Percentiles rank a stretch among this genome's conserved stretches.
phyloP scores from a whole-genome alignment of 306 rosid species.

The Gastrolobium villosum region DNA sequence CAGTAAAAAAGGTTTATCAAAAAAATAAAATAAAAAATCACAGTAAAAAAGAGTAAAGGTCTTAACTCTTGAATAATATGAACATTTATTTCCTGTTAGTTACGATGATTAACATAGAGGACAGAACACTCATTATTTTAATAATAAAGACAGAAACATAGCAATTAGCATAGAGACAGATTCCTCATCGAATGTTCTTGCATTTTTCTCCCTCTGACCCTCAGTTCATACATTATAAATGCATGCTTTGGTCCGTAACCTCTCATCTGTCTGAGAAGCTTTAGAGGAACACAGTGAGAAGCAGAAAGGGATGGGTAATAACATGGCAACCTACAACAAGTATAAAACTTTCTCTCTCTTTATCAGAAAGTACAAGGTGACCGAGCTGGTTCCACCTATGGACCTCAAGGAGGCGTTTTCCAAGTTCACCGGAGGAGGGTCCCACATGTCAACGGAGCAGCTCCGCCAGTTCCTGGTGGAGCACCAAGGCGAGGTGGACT shows the following conservation, averaged over 20 bases:
- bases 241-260: constrained; percentile 32
- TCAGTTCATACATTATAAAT: constrained; percentile 24
- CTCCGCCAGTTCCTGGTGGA: constrained; percentile 69
- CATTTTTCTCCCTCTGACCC: constrained; percentile 5
- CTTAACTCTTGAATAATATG: background rate
- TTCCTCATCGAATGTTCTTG: constrained; percentile 46
- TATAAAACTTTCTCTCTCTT: constrained; percentile 77
- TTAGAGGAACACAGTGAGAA: constrained; percentile 29
- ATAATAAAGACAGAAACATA: background rate
- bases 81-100: background rate
- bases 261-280: background rate
- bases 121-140: background rate
- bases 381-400: constrained; percentile 63
- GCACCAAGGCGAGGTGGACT: constrained; percentile 64
- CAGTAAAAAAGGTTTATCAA: no score
- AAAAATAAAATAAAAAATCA: no score
- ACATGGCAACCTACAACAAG: constrained; percentile 52
- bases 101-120: background rate
- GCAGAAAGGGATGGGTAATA: constrained; percentile 42
- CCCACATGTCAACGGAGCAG: constrained; percentile 63
- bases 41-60: background rate
- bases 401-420: constrained; percentile 70
- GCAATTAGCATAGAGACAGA: constrained; percentile 16
- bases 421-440: constrained; percentile 59
- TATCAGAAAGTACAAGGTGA: constrained; percentile 72